Percentiles rank a stretch among this genome's conserved stretches.
phyloP scores from a whole-genome alignment of 306 rosid species.

The Comarum palustre region DNA sequence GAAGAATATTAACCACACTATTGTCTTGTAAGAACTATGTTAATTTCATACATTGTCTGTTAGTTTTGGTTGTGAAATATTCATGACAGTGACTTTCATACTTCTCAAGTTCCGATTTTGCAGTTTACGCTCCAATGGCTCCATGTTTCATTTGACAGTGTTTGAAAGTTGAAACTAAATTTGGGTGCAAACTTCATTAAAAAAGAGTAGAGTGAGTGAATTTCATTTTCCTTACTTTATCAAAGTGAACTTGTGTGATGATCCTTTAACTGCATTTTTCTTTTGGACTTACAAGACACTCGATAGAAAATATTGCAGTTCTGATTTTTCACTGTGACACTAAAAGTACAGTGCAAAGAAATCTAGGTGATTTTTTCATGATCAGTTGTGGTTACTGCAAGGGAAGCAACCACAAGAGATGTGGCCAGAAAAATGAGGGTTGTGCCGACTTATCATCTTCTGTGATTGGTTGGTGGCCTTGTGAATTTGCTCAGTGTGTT shows the following conservation, averaged over 20 bases:
- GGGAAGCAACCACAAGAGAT: constrained; percentile 91
- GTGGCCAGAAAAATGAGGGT: constrained; percentile 44
- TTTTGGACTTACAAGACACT: background rate
- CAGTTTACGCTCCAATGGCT: background rate
- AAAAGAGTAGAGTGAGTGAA: background rate
- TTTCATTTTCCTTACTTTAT: background rate
- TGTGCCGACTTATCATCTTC: constrained; percentile 47
- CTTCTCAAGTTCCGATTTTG: background rate
- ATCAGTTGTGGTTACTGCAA: constrained; percentile 42
- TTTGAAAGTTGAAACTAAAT: no score
- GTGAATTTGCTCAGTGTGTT: constrained; percentile 67
- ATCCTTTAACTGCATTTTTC: background rate
- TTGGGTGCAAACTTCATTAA: background rate
- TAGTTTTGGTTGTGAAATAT: background rate
- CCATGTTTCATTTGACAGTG: background rate
- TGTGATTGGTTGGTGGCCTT: constrained; percentile 55
- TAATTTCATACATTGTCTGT: background rate
- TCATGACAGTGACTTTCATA: no score
- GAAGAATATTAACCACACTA: background rate
- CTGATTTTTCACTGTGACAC: constrained; percentile 8
- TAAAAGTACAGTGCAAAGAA: constrained; percentile 4
- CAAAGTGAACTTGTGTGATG: background rate
- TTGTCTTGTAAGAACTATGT: no score
- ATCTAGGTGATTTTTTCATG: background rate
- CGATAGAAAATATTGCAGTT: background rate